Base-by-base conservation (phyloP, 768 basidiomycete species). In the Tulasnella sp. region DNA sequence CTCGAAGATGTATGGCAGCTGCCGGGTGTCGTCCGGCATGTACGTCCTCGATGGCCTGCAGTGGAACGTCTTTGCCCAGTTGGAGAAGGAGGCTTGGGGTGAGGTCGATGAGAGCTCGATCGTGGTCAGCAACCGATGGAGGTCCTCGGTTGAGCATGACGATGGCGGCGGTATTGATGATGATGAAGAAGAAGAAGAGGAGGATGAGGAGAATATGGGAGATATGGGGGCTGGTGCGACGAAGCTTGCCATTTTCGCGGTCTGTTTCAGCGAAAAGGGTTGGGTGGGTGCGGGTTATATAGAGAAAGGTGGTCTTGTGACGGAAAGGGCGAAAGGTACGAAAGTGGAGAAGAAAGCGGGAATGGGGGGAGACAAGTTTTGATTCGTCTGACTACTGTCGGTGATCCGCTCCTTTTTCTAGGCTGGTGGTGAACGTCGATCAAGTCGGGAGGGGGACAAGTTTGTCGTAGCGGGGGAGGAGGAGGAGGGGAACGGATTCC, bases 61-160 rank as follows among this genome's bases (percentile, higher is more conserved):
- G 27, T 86, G 83, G 85, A 92, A 98, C 7, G 94, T 95, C 76
- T 86, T 88, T 6, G 92, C 96, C 97, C 97, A 98, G 86, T 97
- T 98, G 6, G 87, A 86, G 87, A 97, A 97, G 39, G 83, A 84
- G 8, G 89, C 84, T 12, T 85, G 83, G 56, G 86, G 83, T 12
- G 85, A 84, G 62, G 84, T 71, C 68, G 85, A 78, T 77, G 90
- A 86, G 80, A 91, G 83, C 46, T 90, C 90, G 81, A 92, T 87
- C 73, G 90, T 89, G 34, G 86, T 84, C 44, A 95, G 88, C 7
- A 88, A 87, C 38, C 84, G 84, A 83, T 89, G 89, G 48, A 94
- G 89, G 31, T 86, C 84, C 31, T 85, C 80, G 44, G 81, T 81
- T 56, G 78, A 42, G 24, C 52, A 74, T 12, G 31, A n/a, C 34